phyloP scores from a whole-genome alignment of 305 asterid genomes.

The Petunia hybrid region DNA sequence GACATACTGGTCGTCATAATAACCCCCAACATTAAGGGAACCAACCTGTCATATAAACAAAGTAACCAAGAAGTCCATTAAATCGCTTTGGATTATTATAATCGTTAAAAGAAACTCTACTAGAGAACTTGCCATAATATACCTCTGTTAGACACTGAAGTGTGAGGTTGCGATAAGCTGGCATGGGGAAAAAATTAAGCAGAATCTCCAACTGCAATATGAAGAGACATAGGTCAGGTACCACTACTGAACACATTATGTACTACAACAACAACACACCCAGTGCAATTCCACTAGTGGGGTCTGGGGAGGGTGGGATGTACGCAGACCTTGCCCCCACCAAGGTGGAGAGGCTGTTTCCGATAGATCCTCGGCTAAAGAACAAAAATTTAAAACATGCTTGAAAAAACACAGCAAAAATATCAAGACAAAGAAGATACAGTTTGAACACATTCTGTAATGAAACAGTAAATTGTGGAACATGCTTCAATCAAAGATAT shows the following conservation, averaged over 20 bases:
- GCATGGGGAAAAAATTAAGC: conserved; percentile 73
- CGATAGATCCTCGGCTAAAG: too few species aligned
- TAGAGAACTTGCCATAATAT: conserved; percentile 14
- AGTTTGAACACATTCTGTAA: not conserved
- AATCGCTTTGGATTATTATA: not conserved
- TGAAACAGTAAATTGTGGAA: conserved; percentile 2
- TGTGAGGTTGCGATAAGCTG: conserved; percentile 90
- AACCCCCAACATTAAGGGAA: conserved; percentile 91
- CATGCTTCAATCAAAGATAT: conserved; percentile 31
- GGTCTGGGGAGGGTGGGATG: too few species aligned
- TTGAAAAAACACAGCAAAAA: too few species aligned
- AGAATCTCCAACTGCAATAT: conserved; percentile 84
- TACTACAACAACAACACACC: too few species aligned
- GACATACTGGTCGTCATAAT: conserved; percentile 77
- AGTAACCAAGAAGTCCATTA: not conserved
- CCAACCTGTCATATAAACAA: conserved; percentile 69
- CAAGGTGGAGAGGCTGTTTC: too few species aligned
- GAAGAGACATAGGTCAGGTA: conserved; percentile 37
- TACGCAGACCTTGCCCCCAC: too few species aligned
- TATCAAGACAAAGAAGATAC: not conserved
- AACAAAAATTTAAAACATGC: too few species aligned
- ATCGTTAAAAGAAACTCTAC: conserved; percentile 5
- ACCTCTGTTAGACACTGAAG: conserved; percentile 97
- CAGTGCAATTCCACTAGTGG: too few species aligned
- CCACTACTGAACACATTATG: not conserved